Evolutionary conservation across 2,329 filamentous ascomycete genomes (phyloP), one percentile per base, ranked within the genome.

Genomic region (Penicillium decumbens): DNA sequence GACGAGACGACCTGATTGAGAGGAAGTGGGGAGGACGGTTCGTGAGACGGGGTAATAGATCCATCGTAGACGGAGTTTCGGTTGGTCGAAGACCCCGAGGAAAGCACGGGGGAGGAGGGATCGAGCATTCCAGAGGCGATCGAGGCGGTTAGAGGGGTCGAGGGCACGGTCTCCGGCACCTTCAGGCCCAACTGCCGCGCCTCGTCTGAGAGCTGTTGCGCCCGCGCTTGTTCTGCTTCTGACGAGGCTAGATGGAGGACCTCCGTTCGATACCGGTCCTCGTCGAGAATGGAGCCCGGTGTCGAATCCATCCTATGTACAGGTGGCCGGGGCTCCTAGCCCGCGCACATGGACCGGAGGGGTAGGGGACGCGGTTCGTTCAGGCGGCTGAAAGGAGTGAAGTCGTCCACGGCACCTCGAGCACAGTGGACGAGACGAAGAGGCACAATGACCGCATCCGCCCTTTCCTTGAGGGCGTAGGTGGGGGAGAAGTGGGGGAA

Each of bases 141-240:
- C 25, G 65, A 67, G n/a, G 68, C 60, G n/a, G 68, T 65, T 45
- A 72, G 41, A 38, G 69, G 65, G 23, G 65, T 62, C 15, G 66
- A 57, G 32, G 63, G 54, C 32, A 65, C 61, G 41, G 68, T 53
- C 28, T 67, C 64, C 15, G 66, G 66, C 18, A 65, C 50, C 25
- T 65, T 63, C 28, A 73, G 55, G 9, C 71, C 72, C 27, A 75
- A 62, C 29, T 64, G 55, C 44, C 60, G 62, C 39, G 72, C 72
- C 48, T 74, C 70, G 18, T 65, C 59, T 27, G 65, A 54, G 38
- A 75, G 61, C 27, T 54, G 56, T 49, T 70, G 66, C 55, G 73
- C 69, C 32, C 66, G 60, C 50, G 65, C 64, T 47, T 65, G 59
- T 57, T 75, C 72, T 9, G 66, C 64, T 49, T 69, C 63, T 30